Conservation (phyloP, 371 early-diverging fungal species). For the Coemansia sp. region DNA sequence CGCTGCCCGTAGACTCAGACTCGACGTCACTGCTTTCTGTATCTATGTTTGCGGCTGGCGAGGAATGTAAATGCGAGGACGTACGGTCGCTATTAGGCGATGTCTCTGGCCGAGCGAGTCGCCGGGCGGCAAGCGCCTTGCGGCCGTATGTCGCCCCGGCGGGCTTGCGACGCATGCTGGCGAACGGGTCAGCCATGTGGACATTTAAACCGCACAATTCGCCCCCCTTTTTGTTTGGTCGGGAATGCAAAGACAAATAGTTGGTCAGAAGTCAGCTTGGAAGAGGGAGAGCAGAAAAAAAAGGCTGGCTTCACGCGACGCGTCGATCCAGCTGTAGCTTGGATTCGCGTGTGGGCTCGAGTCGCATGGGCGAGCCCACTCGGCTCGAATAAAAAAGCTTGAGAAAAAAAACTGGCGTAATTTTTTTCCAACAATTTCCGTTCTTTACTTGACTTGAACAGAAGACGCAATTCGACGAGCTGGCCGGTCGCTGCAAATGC, state of each 20-base stretch:
- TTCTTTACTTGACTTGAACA: too few relatives aligned
- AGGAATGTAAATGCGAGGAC: neutral
- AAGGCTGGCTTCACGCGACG: neutral
- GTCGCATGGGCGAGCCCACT: neutral
- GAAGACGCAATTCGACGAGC: too few relatives aligned
- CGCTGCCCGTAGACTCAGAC: conserved; percentile 11
- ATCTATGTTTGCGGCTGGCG: neutral
- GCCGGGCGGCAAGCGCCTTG: conserved; percentile 40
- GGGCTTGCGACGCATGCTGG: conserved; percentile 41
- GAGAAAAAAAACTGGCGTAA: neutral
- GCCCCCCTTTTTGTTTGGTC: neutral
- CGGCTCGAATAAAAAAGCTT: neutral
- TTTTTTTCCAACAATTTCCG: neutral
- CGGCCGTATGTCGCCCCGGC: conserved; percentile 47
- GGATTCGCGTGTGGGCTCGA: conserved; percentile 3
- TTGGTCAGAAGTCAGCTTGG: too few relatives aligned
- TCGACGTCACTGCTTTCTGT: conserved; percentile 4
- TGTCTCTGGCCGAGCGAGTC: conserved; percentile 12
- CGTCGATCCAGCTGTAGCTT: neutral
- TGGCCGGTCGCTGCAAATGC: too few relatives aligned
- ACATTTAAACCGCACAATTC: conserved; percentile 8
- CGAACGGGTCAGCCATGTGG: conserved; percentile 43
- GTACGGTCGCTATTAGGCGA: neutral
- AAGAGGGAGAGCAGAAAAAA: too few relatives aligned
- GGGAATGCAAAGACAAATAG: neutral